These are phyloP conservation scores for Phytophthora parvispora DNA, from an alignment of 352 stramenopile genomes.

Conservation along the genomic window DNA sequence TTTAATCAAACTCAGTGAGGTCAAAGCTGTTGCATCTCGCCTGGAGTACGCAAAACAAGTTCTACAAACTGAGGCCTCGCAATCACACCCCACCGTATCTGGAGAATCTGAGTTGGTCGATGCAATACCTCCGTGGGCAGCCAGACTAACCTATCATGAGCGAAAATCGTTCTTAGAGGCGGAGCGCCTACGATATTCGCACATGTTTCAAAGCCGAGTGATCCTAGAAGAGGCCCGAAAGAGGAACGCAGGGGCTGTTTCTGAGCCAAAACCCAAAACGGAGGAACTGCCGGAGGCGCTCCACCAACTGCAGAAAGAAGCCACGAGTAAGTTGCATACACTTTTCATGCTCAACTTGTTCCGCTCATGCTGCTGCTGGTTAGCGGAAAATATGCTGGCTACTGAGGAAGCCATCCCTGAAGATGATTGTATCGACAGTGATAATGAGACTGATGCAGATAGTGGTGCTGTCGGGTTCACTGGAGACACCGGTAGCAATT, in stretches of 20 bases:
- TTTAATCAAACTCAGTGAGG: slow-evolving; percentile 51
- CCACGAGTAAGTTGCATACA: slow-evolving; percentile 42
- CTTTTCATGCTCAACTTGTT: slow-evolving; percentile 74
- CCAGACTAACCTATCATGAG: slow-evolving; percentile 16
- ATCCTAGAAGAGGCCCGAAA: slow-evolving; percentile 15
- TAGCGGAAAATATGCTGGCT: slow-evolving; percentile 60
- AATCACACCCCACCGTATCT: not conserved
- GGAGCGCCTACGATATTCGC: slow-evolving; percentile 22
- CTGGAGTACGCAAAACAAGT: slow-evolving; percentile 31
- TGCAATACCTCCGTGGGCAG: not conserved
- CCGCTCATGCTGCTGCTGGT: slow-evolving; percentile 68
- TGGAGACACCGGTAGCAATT: not conserved
- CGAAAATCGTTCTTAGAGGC: slow-evolving; percentile 22
- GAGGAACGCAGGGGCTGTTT: not conserved
- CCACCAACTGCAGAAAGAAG: slow-evolving; percentile 44
- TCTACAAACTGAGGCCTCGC: slow-evolving; percentile 2
- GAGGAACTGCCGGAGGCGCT: slow-evolving; percentile 19
- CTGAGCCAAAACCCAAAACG: not conserved
- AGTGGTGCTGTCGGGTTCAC: not conserved
- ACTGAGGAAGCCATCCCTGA: slow-evolving; percentile 4
- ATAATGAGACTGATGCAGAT: not conserved
- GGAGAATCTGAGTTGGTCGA: not conserved
- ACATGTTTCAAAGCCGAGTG: slow-evolving; percentile 28
- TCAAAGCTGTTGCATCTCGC: slow-evolving; percentile 13
- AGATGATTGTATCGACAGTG: not conserved